A percentile compares a stretch with the other conserved stretches of the same genome.
phyloP scores from a whole-genome alignment of 345 rosid genomes.

The Garcia nutans region DNA sequence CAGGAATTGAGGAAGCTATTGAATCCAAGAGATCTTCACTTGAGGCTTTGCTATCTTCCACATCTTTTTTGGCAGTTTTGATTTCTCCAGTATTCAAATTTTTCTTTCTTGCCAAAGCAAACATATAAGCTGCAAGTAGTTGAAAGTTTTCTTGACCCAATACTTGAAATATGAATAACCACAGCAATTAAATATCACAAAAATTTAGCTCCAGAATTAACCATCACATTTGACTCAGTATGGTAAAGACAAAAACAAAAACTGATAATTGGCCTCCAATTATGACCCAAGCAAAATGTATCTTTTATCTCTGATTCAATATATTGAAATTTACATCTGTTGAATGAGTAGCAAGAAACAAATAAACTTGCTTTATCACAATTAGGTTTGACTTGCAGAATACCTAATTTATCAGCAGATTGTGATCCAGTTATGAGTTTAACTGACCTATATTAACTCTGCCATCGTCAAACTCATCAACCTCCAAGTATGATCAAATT shows the following conservation, averaged over 20 bases:
- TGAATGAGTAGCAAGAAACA: neutral
- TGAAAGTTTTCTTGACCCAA: no score
- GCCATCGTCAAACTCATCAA: neutral
- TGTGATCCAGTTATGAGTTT: neutral
- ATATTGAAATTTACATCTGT: neutral
- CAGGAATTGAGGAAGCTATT: constrained; percentile 16
- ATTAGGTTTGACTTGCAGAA: neutral
- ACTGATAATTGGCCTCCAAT: neutral
- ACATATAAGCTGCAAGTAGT: constrained; percentile 59
- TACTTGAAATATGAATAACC: neutral
- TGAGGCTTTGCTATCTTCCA: constrained; percentile 30
- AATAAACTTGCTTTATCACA: neutral
- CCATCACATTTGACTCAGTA: neutral
- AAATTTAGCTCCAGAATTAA: neutral
- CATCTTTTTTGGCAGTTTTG: constrained; percentile 31
- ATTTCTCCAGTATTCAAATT: constrained; percentile 15
- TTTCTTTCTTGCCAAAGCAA: constrained; percentile 51
- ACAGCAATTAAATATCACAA: neutral
- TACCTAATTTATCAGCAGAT: neutral
- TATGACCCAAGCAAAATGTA: neutral
- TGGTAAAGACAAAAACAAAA: neutral
- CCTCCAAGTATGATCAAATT: neutral
- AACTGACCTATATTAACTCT: neutral
- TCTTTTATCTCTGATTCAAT: neutral
- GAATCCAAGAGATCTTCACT: constrained; percentile 27